Conservation (phyloP, 768 basidiomycete genomes). For the Termitomyces sp. region DNA sequence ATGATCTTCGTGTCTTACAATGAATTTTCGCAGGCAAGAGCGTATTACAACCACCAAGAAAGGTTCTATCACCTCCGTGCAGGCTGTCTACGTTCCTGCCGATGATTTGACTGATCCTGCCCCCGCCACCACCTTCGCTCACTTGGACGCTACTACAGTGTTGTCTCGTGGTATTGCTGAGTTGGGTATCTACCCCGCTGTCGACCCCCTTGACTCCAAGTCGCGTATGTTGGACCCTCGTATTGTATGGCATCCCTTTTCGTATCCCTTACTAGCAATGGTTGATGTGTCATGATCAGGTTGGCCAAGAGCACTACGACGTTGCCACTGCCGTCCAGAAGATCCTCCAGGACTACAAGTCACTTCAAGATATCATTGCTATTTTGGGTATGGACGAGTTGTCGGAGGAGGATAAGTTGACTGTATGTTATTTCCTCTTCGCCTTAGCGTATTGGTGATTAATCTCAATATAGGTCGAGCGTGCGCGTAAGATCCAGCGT, state of each 20-base stretch:
- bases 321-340: conserved; percentile 96
- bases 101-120: conserved; percentile 99
- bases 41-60: conserved; percentile 99
- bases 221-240: conserved; percentile 99
- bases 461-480: conserved; percentile 65
- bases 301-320: conserved; percentile 91
- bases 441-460: background rate
- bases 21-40: conserved; percentile 68
- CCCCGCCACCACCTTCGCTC: conserved; percentile 98
- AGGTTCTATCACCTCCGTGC: conserved; percentile 99
- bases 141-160: conserved; percentile 99
- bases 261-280: background rate
- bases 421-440: conserved; percentile 45
- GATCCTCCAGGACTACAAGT: conserved; percentile 96
- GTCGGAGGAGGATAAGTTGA: conserved; percentile 99
- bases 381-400: conserved; percentile 99
- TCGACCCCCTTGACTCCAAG: conserved; percentile 99
- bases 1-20: conserved; percentile 4
- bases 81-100: conserved; percentile 99
- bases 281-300: conserved; percentile 27
- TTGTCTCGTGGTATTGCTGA: conserved; percentile 99
- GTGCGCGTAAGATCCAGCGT: conserved; percentile 97
- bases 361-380: conserved; percentile 98
- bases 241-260: conserved; percentile 58
- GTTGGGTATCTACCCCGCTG: conserved; percentile 99